Evolutionary conservation across 441 rosid genomes (phyloP).

Genomic region (Populus trichocarpa): DNA sequence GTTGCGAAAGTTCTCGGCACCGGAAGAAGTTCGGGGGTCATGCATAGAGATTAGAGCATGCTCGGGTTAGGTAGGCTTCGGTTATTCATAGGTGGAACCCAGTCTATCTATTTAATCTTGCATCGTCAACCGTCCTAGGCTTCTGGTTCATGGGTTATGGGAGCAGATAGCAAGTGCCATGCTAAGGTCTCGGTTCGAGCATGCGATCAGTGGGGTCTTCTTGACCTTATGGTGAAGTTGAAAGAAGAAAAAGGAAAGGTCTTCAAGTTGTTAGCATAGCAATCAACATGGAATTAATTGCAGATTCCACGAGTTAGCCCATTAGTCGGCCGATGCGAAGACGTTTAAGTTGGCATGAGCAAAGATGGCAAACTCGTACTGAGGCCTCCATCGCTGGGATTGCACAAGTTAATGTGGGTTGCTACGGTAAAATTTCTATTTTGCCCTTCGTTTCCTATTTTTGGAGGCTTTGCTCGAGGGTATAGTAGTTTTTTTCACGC

Average conservation of each 20-base stretch:
- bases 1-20: neutral
- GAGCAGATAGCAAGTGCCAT: too few species aligned
- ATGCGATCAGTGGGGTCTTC: neutral
- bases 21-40: neutral
- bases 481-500: too few species aligned
- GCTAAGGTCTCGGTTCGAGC: too few species aligned
- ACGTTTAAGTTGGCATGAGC: neutral
- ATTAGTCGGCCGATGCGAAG: neutral
- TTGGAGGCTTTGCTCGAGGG: too few species aligned
- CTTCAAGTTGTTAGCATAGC: neutral
- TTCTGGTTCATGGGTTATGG: too few species aligned
- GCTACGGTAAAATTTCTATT: too few species aligned
- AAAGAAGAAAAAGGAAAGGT: neutral
- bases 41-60: neutral
- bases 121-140: too few species aligned
- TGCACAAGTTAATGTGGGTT: neutral
- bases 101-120: too few species aligned
- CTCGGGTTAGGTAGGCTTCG: neutral
- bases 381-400: neutral
- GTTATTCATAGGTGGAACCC: neutral
- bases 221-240: neutral
- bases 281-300: neutral
- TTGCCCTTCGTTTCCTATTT: too few species aligned
- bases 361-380: neutral
- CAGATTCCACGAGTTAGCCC: neutral